Percentiles rank a stretch among this genome's conserved stretches.
Conservation (phyloP, 371 early-diverging fungal genomes). For the Mucor velutinosus region DNA sequence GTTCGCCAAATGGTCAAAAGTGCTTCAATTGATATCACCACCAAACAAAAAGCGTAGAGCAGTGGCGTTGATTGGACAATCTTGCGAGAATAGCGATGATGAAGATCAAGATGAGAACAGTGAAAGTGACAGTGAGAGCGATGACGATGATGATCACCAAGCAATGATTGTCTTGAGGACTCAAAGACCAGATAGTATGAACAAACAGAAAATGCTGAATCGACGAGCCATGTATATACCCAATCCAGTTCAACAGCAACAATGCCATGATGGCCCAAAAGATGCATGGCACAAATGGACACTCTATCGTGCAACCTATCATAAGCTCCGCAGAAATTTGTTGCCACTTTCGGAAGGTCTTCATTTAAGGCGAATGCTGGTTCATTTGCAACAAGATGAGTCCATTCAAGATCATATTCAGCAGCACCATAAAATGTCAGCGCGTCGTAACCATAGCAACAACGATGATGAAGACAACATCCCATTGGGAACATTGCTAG, state of each 20-base stretch:
- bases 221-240: slow-evolving; percentile 23
- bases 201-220: slow-evolving; percentile 4
- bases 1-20: slow-evolving; percentile 15
- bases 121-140: neutral
- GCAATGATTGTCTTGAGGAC: neutral
- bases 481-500: slow-evolving; percentile 13
- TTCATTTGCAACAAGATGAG: slow-evolving; percentile 4
- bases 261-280: slow-evolving; percentile 14
- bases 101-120: neutral
- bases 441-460: neutral
- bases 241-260: neutral
- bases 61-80: neutral
- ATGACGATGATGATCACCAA: neutral
- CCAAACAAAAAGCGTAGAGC: slow-evolving; percentile 20
- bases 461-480: slow-evolving; percentile 18
- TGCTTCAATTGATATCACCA: slow-evolving; percentile 12
- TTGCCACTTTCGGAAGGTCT: slow-evolving; percentile 20
- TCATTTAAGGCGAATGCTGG: slow-evolving; percentile 19
- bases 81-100: neutral
- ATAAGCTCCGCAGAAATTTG: slow-evolving; percentile 21
- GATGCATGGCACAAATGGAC: slow-evolving; percentile 18
- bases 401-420: neutral
- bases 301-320: slow-evolving; percentile 17
- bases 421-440: neutral
- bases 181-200: neutral